Evolutionary conservation across 23 red algal species (phyloP).

Genomic region (Agarophyton chilense): DNA sequence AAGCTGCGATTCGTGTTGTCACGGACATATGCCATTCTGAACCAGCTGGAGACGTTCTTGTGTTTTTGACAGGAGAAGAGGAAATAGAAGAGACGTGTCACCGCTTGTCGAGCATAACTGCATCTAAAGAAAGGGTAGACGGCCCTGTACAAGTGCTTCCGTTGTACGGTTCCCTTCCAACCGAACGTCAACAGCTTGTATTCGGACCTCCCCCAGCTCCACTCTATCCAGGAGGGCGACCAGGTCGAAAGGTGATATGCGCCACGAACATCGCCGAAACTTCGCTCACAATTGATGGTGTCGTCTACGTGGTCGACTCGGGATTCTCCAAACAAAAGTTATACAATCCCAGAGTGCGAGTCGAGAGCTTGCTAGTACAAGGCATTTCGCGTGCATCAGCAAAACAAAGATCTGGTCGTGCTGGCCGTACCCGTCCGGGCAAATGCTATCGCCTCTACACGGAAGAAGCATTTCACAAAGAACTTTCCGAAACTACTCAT

Average conservation of each 20-base stretch:
- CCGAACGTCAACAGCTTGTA: slow-evolving; percentile 71
- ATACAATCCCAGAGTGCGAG: slow-evolving; percentile 83
- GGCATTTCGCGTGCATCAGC: slow-evolving; percentile 88
- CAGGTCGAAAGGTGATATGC: slow-evolving; percentile 86
- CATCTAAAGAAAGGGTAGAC: background rate
- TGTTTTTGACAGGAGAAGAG: slow-evolving; percentile 98
- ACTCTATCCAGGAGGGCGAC: slow-evolving; percentile 45
- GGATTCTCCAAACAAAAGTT: slow-evolving; percentile 92
- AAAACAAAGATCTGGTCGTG: slow-evolving; percentile 91
- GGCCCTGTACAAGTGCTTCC: slow-evolving; percentile 82
- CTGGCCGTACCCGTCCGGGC: slow-evolving; percentile 88
- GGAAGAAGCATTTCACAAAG: slow-evolving; percentile 78
- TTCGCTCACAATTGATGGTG: slow-evolving; percentile 95
- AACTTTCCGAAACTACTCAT: slow-evolving; percentile 73
- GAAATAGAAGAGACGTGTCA: slow-evolving; percentile 91
- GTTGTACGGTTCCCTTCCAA: slow-evolving; percentile 87
- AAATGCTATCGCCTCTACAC: slow-evolving; percentile 95
- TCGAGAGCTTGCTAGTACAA: slow-evolving; percentile 78
- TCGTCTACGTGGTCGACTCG: slow-evolving; percentile 95
- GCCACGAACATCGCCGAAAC: slow-evolving; percentile 98
- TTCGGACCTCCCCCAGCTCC: slow-evolving; percentile 76
- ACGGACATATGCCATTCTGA: slow-evolving; percentile 70
- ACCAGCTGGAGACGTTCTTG: slow-evolving; percentile 86
- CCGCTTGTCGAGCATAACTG: slow-evolving; percentile 54
- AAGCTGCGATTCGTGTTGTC: slow-evolving; percentile 76